These are phyloP conservation scores for Rhizoclosmatium globosum DNA, from an alignment of 192 early-diverging fungal genomes.

Conservation along the genomic window DNA sequence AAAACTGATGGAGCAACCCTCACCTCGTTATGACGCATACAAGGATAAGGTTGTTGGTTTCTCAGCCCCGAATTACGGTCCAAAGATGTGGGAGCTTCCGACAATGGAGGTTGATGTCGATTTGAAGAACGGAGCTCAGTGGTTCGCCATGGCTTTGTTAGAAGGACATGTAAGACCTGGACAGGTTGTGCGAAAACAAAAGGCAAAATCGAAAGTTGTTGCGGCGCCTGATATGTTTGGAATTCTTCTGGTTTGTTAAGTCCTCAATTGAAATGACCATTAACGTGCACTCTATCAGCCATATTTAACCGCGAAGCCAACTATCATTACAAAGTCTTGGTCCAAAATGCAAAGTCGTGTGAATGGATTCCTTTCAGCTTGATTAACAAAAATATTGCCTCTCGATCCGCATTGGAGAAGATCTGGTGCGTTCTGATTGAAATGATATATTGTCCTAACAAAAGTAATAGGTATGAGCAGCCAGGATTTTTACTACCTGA, in stretches of 20 bases:
- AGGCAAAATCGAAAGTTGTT: conserved; percentile 19
- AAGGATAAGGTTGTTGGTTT: conserved; percentile 54
- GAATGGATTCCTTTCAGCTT: conserved; percentile 44
- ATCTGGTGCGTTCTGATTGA: conserved; percentile 46
- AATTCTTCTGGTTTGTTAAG: conserved; percentile 29
- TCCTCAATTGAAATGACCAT: not conserved
- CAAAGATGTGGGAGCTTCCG: conserved; percentile 63
- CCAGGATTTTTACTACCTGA: conserved; percentile 47
- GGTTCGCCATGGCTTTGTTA: conserved; percentile 59
- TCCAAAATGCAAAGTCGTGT: conserved; percentile 53
- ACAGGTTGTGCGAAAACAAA: conserved; percentile 10
- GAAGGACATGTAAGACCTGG: conserved; percentile 55
- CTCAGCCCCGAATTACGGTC: conserved; percentile 55
- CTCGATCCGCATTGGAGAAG: conserved; percentile 34
- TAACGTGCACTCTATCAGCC: conserved; percentile 32
- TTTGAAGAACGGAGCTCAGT: conserved; percentile 35
- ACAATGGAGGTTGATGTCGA: conserved; percentile 48
- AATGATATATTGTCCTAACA: conserved; percentile 34
- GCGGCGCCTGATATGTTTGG: conserved; percentile 23
- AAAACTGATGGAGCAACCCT: conserved; percentile 79
- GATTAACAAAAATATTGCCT: conserved; percentile 26
- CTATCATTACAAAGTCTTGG: conserved; percentile 57
- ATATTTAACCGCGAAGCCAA: conserved; percentile 47
- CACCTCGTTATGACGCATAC: conserved; percentile 66
- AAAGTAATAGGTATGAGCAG: conserved; percentile 32